These are phyloP conservation scores for Solanum pinnatisectum DNA, from an alignment of 257 asterid genomes.

Conservation along the genomic window DNA sequence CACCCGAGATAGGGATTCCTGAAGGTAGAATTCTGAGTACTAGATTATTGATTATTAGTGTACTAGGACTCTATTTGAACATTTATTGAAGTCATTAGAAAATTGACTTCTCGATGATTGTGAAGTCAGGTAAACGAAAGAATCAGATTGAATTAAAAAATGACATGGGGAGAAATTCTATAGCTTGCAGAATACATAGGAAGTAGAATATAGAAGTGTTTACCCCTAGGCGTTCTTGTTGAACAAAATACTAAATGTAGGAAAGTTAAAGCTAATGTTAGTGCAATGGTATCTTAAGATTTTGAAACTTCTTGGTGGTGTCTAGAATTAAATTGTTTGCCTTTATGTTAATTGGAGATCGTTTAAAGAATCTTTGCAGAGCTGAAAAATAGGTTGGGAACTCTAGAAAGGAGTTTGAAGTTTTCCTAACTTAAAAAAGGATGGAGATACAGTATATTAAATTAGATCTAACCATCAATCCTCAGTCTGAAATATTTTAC, in stretches of 20 bases:
- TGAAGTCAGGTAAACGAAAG: not conserved
- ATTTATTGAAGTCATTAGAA: not conserved
- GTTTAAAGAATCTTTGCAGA: not conserved
- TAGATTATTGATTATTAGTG: not conserved
- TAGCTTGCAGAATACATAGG: not conserved
- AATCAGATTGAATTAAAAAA: not conserved
- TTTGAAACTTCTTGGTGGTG: not conserved
- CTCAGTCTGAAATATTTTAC: not conserved
- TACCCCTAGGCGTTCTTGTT: not conserved
- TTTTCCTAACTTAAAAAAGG: not conserved
- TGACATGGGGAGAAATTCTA: not conserved
- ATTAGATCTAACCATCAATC: not conserved
- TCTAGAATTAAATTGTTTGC: not conserved
- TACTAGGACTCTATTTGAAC: not conserved
- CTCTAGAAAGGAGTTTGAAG: not conserved
- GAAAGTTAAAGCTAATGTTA: not conserved
- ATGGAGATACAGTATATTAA: not conserved
- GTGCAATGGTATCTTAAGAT: not conserved
- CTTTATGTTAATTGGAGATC: not conserved
- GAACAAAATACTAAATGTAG: not conserved
- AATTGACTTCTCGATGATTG: not conserved
- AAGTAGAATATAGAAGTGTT: not conserved
- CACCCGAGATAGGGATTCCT: slow-evolving; percentile 42
- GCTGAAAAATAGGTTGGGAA: not conserved
- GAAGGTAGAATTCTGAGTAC: slow-evolving; percentile 45